Base-by-base conservation (phyloP, 805 yeast genomes). In the Candida quercuum region DNA sequence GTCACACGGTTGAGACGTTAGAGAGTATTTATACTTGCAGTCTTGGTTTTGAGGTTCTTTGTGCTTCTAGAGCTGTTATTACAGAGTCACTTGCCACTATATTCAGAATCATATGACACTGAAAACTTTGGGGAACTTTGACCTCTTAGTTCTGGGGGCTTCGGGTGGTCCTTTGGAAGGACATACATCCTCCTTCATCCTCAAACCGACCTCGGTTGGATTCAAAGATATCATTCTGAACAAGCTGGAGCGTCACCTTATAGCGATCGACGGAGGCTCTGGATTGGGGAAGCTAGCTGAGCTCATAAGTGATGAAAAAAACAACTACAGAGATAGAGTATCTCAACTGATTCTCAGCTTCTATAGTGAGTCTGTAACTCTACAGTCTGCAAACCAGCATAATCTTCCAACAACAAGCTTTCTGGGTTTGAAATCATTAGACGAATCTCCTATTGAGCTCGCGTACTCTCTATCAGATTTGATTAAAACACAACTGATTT, bases 121-220 rank as follows among this genome's bases (percentile, higher is more conserved):
- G n/a, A n/a, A n/a, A n/a, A n/a, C 22, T 7, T 10, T 16, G 21
- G 31, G 59, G 21, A 38, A 35, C 17, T 81, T 81, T 52, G 85
- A 81, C 42, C 48, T 84, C 15, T 76, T 83, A 2, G 72, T 81
- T 19, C 60, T 84, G 43, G 96, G 96, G 6, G 74, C 85, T 18
- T 74, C 86, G 3, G 96, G 96, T 6, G 96, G 96, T 2, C 96
- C 96, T 0, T 54, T 78, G 11, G 93, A 85, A 23, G 73, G 79
- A 6, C 63, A 69, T 14, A 85, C 83, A 4, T 86, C 91, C 45
- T 69, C 86, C 3, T 72, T 78, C 41, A 60, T 88, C 37, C 47
- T 88, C 15, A 83, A 85, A 50, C 79, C 87, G 0, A 50, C 69
- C 3, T 28, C 50, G 6, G 39, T 69, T 3, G 46, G 71, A 2